Conservation (phyloP, 2,329 filamentous ascomycete species). For the Epichloe coenophiala region DNA sequence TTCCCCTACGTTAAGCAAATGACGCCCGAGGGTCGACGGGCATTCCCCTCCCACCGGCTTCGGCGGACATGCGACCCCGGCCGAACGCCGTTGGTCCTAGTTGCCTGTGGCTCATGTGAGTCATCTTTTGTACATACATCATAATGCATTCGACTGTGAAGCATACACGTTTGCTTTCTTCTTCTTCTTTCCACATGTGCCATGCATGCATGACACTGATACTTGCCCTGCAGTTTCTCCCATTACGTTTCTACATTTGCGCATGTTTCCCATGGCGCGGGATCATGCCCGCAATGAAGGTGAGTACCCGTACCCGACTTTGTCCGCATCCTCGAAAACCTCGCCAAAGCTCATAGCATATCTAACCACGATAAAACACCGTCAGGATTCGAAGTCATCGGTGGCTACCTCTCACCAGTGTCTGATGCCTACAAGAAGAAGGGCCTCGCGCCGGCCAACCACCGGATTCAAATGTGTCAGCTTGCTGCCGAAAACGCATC, state of each 20-base stretch:
- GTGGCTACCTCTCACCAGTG: conserved; percentile 41
- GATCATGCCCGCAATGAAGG: conserved; percentile 52
- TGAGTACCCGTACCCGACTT: conserved; percentile 1
- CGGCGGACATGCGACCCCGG: conserved; percentile 33
- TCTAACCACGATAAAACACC: not conserved
- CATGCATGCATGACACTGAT: too few relatives aligned
- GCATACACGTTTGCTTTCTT: not conserved
- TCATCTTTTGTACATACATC: not conserved
- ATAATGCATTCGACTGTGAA: not conserved
- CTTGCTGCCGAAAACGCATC: conserved; percentile 62
- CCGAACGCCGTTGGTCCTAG: conserved; percentile 3
- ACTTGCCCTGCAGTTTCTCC: conserved; percentile 39
- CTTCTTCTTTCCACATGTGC: too few relatives aligned
- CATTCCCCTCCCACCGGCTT: conserved; percentile 48
- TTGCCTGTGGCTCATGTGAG: conserved; percentile 48
- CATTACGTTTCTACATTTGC: conserved; percentile 62
- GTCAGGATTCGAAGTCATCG: conserved; percentile 61
- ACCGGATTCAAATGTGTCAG: conserved; percentile 61
- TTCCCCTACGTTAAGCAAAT: conserved; percentile 22
- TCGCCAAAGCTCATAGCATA: not conserved
- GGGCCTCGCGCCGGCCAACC: conserved; percentile 22
- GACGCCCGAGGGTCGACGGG: conserved; percentile 29
- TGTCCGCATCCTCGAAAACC: too few relatives aligned
- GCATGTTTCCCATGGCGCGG: conserved; percentile 80
- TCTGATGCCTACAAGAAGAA: conserved; percentile 25